These are phyloP conservation scores for Lactarius hatsudake DNA, from an alignment of 768 basidiomycete species.

Conservation along the genomic window DNA sequence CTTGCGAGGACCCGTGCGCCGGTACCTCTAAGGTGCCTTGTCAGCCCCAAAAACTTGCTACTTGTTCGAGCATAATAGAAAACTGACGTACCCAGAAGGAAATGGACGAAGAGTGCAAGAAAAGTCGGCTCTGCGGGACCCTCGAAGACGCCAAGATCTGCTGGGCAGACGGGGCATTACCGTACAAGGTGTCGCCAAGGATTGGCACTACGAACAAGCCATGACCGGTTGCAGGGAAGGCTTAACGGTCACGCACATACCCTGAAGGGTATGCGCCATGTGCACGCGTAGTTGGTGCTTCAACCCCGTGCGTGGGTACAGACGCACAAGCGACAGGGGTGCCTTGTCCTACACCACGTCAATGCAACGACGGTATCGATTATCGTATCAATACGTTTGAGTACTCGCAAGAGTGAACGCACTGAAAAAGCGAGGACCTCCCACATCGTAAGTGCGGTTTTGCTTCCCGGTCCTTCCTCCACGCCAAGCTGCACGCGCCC, in stretches of 20 bases:
- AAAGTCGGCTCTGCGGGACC: constrained; percentile 21
- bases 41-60: background rate
- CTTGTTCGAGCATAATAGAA: background rate
- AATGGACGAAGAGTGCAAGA: constrained; percentile 26
- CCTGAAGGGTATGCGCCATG: constrained; percentile 14
- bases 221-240: background rate
- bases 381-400: background rate
- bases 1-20: constrained; percentile 19
- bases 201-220: constrained; percentile 19
- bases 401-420: background rate
- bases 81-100: constrained; percentile 20
- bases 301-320: constrained; percentile 25
- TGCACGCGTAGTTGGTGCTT: constrained; percentile 29
- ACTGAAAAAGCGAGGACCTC: constrained; percentile 27
- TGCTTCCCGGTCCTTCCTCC: background rate
- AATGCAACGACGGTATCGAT: background rate
- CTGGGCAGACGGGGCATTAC: background rate
- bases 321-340: constrained; percentile 23
- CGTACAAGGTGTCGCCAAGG: constrained; percentile 25
- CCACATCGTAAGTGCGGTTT: constrained; percentile 22
- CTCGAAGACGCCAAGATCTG: constrained; percentile 3
- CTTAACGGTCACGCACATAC: constrained; percentile 11
- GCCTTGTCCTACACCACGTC: constrained; percentile 3
- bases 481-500: constrained; percentile 19
- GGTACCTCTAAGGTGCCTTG: constrained; percentile 18